phyloP scores from a whole-genome alignment of 495 filamentous ascomycete genomes.

The Pyrenula massariospora region DNA sequence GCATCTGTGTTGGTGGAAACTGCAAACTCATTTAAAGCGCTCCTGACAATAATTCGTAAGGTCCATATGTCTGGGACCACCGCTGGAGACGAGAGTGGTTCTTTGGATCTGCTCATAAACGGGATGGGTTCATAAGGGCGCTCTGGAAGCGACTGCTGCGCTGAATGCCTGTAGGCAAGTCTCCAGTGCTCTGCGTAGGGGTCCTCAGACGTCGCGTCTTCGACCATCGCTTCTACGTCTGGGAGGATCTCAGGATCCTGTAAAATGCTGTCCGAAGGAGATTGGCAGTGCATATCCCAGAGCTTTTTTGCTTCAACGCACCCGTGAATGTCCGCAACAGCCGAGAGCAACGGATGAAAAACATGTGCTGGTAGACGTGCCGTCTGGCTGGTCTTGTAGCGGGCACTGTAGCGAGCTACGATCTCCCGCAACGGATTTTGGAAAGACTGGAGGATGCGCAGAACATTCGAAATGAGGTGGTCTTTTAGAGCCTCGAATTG shows the following conservation, averaged over 20 bases:
- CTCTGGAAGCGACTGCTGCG: background rate
- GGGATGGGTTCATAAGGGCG: background rate
- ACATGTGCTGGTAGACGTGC: background rate
- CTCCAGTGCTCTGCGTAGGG: background rate
- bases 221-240: background rate
- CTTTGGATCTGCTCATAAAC: background rate
- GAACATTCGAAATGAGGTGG: background rate
- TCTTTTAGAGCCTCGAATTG: background rate
- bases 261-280: background rate
- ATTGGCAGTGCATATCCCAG: background rate
- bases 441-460: background rate
- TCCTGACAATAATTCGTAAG: background rate
- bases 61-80: background rate
- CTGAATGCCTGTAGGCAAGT: background rate
- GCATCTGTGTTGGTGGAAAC: background rate
- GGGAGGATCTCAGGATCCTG: background rate
- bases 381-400: background rate
- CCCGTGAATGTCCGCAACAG: background rate
- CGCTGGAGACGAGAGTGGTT: background rate
- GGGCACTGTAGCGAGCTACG: background rate
- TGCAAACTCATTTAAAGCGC: background rate
- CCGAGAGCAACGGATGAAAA: background rate
- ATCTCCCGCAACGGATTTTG: background rate
- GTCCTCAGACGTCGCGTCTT: background rate
- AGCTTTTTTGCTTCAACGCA: background rate